Evolutionary conservation across 2,329 filamentous ascomycete species (phyloP).

Genomic region (Aureobasidium subglaciale): DNA sequence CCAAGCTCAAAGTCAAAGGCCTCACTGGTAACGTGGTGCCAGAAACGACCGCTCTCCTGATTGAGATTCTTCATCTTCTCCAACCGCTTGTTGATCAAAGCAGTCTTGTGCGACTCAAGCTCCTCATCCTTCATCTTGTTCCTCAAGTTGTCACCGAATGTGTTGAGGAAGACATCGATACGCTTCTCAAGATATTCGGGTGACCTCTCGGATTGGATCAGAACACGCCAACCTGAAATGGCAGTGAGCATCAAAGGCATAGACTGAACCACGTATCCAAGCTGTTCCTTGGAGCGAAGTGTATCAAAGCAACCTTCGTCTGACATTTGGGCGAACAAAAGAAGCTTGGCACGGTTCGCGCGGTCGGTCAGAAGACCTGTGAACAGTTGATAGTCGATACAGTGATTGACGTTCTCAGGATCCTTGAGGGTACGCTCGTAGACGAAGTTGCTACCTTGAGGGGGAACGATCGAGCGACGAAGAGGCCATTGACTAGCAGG

Average conservation of each 20-base stretch:
- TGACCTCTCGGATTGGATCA: slow-evolving; percentile 87
- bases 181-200: slow-evolving; percentile 77
- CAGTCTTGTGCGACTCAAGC: slow-evolving; percentile 87
- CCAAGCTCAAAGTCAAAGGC: slow-evolving; percentile 85
- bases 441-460: slow-evolving; percentile 72
- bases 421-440: slow-evolving; percentile 78
- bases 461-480: slow-evolving; percentile 67
- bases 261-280: slow-evolving; percentile 93
- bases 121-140: slow-evolving; percentile 68
- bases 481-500: slow-evolving; percentile 75
- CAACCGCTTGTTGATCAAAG: slow-evolving; percentile 74
- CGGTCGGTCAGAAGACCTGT: slow-evolving; percentile 50
- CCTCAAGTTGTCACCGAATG: slow-evolving; percentile 58
- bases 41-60: slow-evolving; percentile 75
- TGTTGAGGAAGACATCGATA: slow-evolving; percentile 74
- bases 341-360: slow-evolving; percentile 63
- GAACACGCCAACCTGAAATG: slow-evolving; percentile 69
- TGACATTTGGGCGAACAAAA: slow-evolving; percentile 81
- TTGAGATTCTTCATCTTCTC: slow-evolving; percentile 90
- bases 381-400: slow-evolving; percentile 43
- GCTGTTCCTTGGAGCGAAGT: slow-evolving; percentile 90
- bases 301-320: slow-evolving; percentile 94
- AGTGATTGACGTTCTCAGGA: slow-evolving; percentile 67
- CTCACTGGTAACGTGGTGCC: slow-evolving; percentile 77
- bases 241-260: slow-evolving; percentile 68